Evolutionary conservation across 2,329 filamentous ascomycete species (phyloP).

Genomic region (Conoideocrella luteorostrata): DNA sequence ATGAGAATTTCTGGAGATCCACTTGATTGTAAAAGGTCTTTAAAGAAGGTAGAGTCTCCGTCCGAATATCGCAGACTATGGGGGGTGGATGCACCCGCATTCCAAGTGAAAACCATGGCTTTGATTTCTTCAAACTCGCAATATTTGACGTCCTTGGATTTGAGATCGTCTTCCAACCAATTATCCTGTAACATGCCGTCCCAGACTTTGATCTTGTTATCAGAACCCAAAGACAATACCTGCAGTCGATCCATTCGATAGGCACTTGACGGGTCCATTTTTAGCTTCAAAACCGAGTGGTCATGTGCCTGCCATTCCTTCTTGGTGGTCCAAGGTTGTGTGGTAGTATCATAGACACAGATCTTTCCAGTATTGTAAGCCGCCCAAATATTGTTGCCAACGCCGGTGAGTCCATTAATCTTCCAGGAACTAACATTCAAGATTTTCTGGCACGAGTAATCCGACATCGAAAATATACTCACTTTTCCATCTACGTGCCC

Average conservation of each 20-base stretch:
- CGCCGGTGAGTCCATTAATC: conserved; percentile 78
- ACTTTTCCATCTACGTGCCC: conserved; percentile 93
- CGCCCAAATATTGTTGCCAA: conserved; percentile 81
- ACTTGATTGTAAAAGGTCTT: conserved; percentile 68
- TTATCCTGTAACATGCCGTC: conserved; percentile 90
- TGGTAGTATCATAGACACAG: conserved; percentile 80
- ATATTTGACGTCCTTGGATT: conserved; percentile 71
- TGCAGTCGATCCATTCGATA: conserved; percentile 82
- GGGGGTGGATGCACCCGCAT: conserved; percentile 93
- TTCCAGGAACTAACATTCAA: conserved; percentile 91
- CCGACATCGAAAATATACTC: conserved; percentile 76
- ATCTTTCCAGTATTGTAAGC: conserved; percentile 92
- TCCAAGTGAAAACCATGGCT: conserved; percentile 86
- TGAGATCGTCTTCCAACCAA: conserved; percentile 90
- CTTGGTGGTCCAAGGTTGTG: conserved; percentile 78
- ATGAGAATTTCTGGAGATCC: conserved; percentile 82
- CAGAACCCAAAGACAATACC: conserved; percentile 78
- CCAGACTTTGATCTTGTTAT: conserved; percentile 81
- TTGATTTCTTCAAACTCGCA: conserved; percentile 80
- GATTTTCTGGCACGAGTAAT: conserved; percentile 71
- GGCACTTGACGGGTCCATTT: conserved; percentile 72
- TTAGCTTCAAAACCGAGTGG: conserved; percentile 70
- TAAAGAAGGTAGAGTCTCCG: conserved; percentile 72
- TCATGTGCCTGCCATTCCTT: conserved; percentile 96
- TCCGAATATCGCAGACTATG: conserved; percentile 71